Conservation (phyloP, 2,329 filamentous ascomycete species). For the Trichoderma aggressivum region DNA sequence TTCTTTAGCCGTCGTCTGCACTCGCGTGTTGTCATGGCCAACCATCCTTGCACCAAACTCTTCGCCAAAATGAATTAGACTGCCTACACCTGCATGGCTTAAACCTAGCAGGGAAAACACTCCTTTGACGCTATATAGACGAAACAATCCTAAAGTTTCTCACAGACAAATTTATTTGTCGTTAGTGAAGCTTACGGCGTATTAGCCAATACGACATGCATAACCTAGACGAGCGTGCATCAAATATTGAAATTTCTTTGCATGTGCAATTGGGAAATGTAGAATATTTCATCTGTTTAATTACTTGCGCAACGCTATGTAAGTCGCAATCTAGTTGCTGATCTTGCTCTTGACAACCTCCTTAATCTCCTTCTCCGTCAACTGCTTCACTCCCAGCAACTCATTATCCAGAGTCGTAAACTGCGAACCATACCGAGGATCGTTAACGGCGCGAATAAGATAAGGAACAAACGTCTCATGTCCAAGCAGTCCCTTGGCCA, state of each 20-base stretch:
- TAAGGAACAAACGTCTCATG: conserved; percentile 32
- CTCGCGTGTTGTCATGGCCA: background rate
- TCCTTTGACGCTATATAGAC: background rate
- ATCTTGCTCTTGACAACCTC: conserved; percentile 27
- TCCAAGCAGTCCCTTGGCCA: conserved; percentile 32
- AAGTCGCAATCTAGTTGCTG: background rate
- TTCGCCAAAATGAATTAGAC: background rate
- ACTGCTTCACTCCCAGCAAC: conserved; percentile 43
- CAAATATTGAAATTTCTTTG: background rate
- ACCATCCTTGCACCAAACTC: background rate
- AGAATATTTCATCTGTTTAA: background rate
- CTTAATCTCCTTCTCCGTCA: conserved; percentile 40
- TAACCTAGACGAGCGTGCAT: background rate
- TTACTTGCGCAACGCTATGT: background rate
- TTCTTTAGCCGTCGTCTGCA: background rate
- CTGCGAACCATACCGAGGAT: conserved; percentile 31
- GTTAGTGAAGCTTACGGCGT: background rate
- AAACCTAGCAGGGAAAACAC: background rate
- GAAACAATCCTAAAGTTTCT: background rate
- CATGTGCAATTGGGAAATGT: background rate
- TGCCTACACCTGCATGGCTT: background rate
- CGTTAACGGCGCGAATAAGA: conserved; percentile 33
- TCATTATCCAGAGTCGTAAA: conserved; percentile 41
- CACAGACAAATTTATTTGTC: background rate
- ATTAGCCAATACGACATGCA: background rate